Conservation (phyloP, 2,329 filamentous ascomycete genomes). For the Fusarium nurragi region DNA sequence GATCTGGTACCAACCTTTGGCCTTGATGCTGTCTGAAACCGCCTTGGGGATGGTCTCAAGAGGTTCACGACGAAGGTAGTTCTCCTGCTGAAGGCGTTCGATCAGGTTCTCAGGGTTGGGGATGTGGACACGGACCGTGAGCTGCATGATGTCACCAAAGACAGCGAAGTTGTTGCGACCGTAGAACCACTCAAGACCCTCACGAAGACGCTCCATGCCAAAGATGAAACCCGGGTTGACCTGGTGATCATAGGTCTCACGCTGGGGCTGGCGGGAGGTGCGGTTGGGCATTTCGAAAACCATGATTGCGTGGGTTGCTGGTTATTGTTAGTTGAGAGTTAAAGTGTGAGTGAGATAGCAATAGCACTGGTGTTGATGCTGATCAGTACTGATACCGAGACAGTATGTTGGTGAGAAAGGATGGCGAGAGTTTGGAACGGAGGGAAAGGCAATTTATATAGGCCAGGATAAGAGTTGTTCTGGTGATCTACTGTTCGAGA, state of each 20-base stretch:
- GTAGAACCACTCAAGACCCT: background rate
- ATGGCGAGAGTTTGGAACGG: accelerated
- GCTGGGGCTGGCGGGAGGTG: background rate
- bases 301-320: background rate
- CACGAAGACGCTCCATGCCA: background rate
- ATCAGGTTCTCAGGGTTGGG: background rate
- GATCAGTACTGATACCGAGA: background rate
- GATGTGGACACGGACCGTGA: background rate
- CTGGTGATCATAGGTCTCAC: background rate
- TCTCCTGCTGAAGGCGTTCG: background rate
- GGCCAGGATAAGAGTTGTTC: background rate
- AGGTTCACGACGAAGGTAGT: background rate
- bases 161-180: constrained; percentile 11
- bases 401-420: background rate
- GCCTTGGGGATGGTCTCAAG: background rate
- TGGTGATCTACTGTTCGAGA: background rate
- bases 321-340: too few species aligned
- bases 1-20: constrained; percentile 6
- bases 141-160: constrained; percentile 16
- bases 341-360: background rate
- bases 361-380: background rate
- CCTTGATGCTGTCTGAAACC: background rate
- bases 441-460: background rate
- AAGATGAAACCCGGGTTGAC: background rate
- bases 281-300: background rate